phyloP scores from a whole-genome alignment of 805 yeast species.

The Lipomyces lipofer region DNA sequence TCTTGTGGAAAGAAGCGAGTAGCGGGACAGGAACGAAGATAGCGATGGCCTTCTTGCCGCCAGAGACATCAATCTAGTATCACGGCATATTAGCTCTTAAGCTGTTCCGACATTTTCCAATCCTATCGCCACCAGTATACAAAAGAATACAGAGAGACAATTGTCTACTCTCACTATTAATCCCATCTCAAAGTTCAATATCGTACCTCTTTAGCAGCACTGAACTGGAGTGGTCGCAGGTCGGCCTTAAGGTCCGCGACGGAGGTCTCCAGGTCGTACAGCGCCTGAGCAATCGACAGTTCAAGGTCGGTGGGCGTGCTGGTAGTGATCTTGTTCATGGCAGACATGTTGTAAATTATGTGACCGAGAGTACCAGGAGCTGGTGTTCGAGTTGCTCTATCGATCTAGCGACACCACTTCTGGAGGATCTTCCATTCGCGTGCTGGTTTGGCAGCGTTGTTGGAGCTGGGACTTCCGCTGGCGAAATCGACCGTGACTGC shows the following conservation, averaged over 20 bases:
- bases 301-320: conserved; percentile 97
- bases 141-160: too few species aligned
- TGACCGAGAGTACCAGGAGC: conserved; percentile 28
- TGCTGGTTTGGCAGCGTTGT: too few species aligned
- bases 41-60: conserved; percentile 98
- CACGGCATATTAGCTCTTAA: background rate
- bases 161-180: background rate
- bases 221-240: conserved; percentile 97
- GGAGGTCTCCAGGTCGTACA: conserved; percentile 89
- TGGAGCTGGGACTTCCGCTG: too few species aligned
- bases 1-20: conserved; percentile 90
- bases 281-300: conserved; percentile 99
- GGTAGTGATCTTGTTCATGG: conserved; percentile 86
- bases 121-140: too few species aligned
- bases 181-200: too few species aligned
- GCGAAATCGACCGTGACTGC: too few species aligned
- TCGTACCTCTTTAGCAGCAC: conserved; percentile 88
- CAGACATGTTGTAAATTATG: conserved; percentile 69
- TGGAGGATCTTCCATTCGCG: too few species aligned
- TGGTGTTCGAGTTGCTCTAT: too few species aligned
- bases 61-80: conserved; percentile 81
- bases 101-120: too few species aligned
- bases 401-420: too few species aligned
- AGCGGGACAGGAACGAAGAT: conserved; percentile 98
- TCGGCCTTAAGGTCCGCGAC: conserved; percentile 97